A percentile compares a stretch with the other conserved stretches of the same genome.
phyloP scores from a whole-genome alignment of 257 asterid genomes.

The Fraxinus americana region DNA sequence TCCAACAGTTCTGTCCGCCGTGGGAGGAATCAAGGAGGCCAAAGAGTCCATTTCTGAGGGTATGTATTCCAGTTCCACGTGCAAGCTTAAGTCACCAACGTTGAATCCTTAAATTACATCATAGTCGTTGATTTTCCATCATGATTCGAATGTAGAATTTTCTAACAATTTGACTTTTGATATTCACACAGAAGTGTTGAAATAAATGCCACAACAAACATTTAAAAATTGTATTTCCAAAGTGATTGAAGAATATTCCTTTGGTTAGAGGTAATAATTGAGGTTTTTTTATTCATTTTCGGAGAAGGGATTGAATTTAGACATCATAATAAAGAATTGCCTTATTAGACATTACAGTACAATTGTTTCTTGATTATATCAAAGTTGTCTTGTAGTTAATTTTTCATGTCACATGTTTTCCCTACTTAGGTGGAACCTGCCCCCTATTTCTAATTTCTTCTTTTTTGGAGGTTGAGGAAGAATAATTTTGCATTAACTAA shows the following conservation, averaged over 20 bases:
- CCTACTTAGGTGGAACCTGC: not conserved
- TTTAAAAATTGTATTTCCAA: not conserved
- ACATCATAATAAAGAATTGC: not conserved
- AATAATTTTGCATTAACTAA: too few relatives aligned
- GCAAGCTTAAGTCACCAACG: not conserved
- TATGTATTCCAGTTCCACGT: constrained; percentile 19
- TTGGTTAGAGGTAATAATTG: not conserved
- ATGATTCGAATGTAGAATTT: not conserved
- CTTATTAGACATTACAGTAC: not conserved
- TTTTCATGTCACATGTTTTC: not conserved
- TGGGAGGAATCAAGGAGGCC: constrained; percentile 29
- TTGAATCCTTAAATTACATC: not conserved
- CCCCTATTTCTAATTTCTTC: too few relatives aligned
- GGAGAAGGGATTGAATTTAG: not conserved
- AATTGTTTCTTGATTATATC: not conserved
- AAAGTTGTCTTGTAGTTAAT: not conserved
- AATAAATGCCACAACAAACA: not conserved
- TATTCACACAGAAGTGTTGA: not conserved
- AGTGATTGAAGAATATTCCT: not conserved
- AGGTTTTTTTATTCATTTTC: not conserved
- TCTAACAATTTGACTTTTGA: not conserved
- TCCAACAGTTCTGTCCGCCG: constrained; percentile 43
- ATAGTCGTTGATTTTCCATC: not conserved
- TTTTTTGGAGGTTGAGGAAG: too few relatives aligned
- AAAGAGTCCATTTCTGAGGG: constrained; percentile 9